Base-by-base conservation (phyloP, 1,284 basidiomycete genomes). In the Ustilago curta region DNA sequence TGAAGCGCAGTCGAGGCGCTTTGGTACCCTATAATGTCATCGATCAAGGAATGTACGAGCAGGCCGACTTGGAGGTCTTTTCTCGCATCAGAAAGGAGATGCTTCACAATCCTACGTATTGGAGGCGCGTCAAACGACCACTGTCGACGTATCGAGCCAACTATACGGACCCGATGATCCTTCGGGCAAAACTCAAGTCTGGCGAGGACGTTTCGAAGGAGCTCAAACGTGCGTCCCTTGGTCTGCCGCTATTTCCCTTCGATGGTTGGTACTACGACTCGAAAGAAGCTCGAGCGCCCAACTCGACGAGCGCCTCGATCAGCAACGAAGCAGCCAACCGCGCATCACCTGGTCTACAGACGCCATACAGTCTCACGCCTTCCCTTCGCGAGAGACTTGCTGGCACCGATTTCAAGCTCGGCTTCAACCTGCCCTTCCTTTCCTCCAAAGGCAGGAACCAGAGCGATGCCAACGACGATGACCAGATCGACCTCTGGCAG, bases 211-310 rank as follows among this genome's bases (percentile, higher is more conserved):
- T 69, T 25, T 51, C 60, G 18, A 40, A 48, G 3, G 67, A 69
- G 43, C 67, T 69, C 3, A 56, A 63, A n/a, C 67, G 67, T 11
- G 32, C 63, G n/a, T 69, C 67, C 3, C 59, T 35, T 8, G 67
- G 67, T 3, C 35, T 69, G 21, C 60, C 67, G 3, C 40, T 69
- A 23, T 69, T 69, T 11, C 60, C 67, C 11, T 44, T 59, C 29
- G 45, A 62, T 4, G 40, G 43, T 12, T 59, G 52, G 57, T 43
- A 43, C 19, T 16, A 43, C 18, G 42, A 48, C 40, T 35, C 31
- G 12, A 35, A 8, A 9, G 43, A 43, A 23, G 31, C 12, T 3
- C 21, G 19, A 45, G 19, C 16, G 16, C 19, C 8, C 21, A 45
- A 45, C 16, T 55, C 53, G 29, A 32, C 52, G 27, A 21, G 25